phyloP scores from a whole-genome alignment of 257 asterid species.

The Penstemon eatonii region DNA sequence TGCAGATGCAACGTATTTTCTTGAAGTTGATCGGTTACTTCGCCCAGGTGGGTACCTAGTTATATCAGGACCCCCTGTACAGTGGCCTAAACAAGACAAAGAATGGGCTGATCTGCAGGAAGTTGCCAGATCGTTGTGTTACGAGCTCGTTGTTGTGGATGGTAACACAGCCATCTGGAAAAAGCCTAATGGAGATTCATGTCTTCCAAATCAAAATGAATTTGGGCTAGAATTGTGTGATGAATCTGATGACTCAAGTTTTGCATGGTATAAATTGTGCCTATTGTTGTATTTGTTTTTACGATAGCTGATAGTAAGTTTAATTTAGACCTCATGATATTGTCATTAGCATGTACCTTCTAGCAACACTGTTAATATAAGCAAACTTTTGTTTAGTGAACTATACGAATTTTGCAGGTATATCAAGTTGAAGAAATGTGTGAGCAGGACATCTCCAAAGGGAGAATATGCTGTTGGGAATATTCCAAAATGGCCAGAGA shows the following conservation, averaged over 20 bases:
- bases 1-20: conserved; percentile 94
- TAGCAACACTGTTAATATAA: conserved; percentile 15
- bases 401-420: conserved; percentile 54
- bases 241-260: conserved; percentile 74
- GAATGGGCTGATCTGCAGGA: conserved; percentile 98
- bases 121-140: conserved; percentile 83
- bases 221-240: conserved; percentile 69
- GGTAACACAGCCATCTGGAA: conserved; percentile 98
- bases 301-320: background rate
- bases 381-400: conserved; percentile 15
- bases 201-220: conserved; percentile 78
- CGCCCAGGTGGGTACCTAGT: conserved; percentile 97
- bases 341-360: background rate
- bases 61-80: conserved; percentile 96
- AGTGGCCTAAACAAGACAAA: conserved; percentile 91
- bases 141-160: conserved; percentile 85
- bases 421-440: conserved; percentile 78
- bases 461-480: conserved; percentile 74
- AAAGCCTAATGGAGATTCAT: conserved; percentile 74
- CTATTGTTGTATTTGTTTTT: background rate
- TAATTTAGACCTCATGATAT: conserved; percentile 2
- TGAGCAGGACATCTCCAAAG: conserved; percentile 59
- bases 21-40: conserved; percentile 94
- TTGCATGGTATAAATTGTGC: conserved; percentile 58
- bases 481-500: conserved; percentile 85